These are phyloP conservation scores for Apiospora pterosperma DNA, from an alignment of 2,329 filamentous ascomycete genomes.

Conservation along the genomic window DNA sequence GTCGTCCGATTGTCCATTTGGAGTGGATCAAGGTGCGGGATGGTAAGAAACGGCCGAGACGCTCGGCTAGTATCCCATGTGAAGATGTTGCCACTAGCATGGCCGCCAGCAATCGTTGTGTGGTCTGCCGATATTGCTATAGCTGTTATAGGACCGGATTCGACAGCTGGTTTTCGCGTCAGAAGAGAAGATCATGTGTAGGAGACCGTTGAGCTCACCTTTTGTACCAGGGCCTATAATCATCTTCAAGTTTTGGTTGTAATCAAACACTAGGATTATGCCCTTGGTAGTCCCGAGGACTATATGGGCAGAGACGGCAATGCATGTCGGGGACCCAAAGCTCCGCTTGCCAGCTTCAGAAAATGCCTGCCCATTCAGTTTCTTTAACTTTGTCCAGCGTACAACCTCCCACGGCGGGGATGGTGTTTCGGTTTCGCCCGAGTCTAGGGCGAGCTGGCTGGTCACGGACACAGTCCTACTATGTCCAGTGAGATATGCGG, in stretches of 20 bases:
- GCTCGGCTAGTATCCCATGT: conserved; percentile 89
- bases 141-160: conserved; percentile 83
- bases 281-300: conserved; percentile 92
- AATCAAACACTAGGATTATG: conserved; percentile 93
- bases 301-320: conserved; percentile 83
- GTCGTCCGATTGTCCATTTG: conserved; percentile 62
- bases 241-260: conserved; percentile 89
- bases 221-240: conserved; percentile 94
- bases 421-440: conserved; percentile 64
- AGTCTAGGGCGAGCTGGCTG: conserved; percentile 63
- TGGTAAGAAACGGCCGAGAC: conserved; percentile 84
- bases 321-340: conserved; percentile 87
- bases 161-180: conserved; percentile 62
- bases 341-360: conserved; percentile 89
- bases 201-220: conserved; percentile 48
- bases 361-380: conserved; percentile 84
- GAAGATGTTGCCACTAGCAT: conserved; percentile 87
- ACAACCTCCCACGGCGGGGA: conserved; percentile 95
- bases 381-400: conserved; percentile 89
- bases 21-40: conserved; percentile 69
- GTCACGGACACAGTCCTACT: conserved; percentile 78
- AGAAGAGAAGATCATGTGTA: conserved; percentile 16
- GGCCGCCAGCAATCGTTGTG: conserved; percentile 84
- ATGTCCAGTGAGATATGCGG: conserved; percentile 71
- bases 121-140: conserved; percentile 92